Percentiles rank a stretch among this genome's conserved stretches.
These are phyloP conservation scores for Xerophyta viscosa DNA, from an alignment of 106 monocot species.

Conservation along the genomic window DNA sequence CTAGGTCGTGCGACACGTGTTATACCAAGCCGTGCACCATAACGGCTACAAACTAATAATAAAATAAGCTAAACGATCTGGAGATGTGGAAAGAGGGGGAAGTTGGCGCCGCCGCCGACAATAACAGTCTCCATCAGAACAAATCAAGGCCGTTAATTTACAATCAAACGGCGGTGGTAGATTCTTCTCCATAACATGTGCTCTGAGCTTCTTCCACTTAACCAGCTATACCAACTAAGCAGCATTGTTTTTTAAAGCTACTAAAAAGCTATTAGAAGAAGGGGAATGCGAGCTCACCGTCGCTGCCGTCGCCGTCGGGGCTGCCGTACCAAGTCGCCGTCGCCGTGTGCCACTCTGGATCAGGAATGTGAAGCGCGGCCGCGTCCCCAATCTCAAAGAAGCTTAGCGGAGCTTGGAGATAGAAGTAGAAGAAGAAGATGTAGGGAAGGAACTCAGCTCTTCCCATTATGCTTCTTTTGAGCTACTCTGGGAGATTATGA, in stretches of 20 bases:
- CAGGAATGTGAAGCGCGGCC: slow-evolving; percentile 1
- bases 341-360: slow-evolving; percentile 72
- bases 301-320: slow-evolving; percentile 92
- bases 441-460: neutral
- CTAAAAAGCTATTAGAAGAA: neutral
- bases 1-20: too few species aligned
- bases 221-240: neutral
- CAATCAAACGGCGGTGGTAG: neutral
- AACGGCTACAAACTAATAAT: too few species aligned
- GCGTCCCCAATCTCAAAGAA: neutral
- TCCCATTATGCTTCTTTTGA: neutral
- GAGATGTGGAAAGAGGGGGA: too few species aligned
- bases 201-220: neutral
- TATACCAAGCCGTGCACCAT: too few species aligned
- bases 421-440: slow-evolving; percentile 7
- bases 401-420: neutral
- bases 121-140: too few species aligned
- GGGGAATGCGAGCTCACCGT: slow-evolving; percentile 35
- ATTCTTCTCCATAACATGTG: neutral
- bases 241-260: neutral
- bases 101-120: too few species aligned
- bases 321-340: slow-evolving; percentile 97
- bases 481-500: too few species aligned
- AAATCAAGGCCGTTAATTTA: neutral
- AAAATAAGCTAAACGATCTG: too few species aligned